phyloP scores from a whole-genome alignment of 441 rosid genomes.

The Adansonia rubrostipa region DNA sequence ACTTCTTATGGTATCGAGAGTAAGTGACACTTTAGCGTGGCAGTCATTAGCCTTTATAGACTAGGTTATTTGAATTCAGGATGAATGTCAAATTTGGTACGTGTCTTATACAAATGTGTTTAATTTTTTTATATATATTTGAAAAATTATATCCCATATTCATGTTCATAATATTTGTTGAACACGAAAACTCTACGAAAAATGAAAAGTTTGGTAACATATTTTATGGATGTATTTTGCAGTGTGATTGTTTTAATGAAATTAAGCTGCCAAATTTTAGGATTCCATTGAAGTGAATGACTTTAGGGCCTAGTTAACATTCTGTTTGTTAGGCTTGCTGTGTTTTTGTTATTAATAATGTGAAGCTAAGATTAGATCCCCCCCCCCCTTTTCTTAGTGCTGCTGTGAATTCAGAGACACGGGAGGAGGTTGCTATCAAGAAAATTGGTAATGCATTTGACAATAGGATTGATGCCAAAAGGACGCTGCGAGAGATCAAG shows the following conservation, averaged over 20 bases:
- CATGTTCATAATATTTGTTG: neutral
- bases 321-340: constrained; percentile 22
- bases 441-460: constrained; percentile 98
- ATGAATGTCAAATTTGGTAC: neutral
- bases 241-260: neutral
- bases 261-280: neutral
- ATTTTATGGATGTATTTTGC: neutral
- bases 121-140: neutral
- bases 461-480: constrained; percentile 91
- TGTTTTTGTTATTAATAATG: constrained; percentile 28
- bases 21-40: neutral
- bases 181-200: neutral
- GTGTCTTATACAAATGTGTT: neutral
- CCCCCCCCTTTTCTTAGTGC: constrained; percentile 59
- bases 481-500: constrained; percentile 93
- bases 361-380: constrained; percentile 38
- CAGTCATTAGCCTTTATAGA: neutral
- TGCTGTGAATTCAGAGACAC: constrained; percentile 84
- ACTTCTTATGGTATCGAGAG: neutral
- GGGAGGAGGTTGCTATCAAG: constrained; percentile 94
- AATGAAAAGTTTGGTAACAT: neutral
- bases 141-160: neutral
- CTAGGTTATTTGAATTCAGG: neutral
- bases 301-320: neutral
- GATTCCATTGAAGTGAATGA: neutral